A percentile compares a stretch with the other conserved stretches of the same genome.
phyloP scores from a whole-genome alignment of 306 rosid genomes.

The Canavalia ensiformis region DNA sequence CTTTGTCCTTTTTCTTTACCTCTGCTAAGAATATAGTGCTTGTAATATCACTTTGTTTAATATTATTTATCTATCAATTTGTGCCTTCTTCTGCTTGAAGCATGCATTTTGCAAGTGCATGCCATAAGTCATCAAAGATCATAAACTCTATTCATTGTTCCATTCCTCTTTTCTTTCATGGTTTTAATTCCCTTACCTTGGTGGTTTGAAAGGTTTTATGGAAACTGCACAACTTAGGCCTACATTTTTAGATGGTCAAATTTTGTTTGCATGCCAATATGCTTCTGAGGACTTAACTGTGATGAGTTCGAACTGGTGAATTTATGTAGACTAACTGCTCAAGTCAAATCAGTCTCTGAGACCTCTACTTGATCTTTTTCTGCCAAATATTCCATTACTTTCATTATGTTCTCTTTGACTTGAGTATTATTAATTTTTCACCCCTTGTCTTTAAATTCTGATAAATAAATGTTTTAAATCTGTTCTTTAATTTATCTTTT shows the following conservation, averaged over 20 bases:
- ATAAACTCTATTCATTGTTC: constrained; percentile 32
- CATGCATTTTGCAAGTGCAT: constrained; percentile 32
- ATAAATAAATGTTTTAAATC: neutral
- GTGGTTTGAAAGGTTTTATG: constrained; percentile 24
- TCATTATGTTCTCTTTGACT: constrained; percentile 25
- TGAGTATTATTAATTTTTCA: neutral
- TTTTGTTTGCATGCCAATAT: constrained; percentile 30
- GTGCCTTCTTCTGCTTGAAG: constrained; percentile 33
- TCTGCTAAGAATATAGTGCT: constrained; percentile 29
- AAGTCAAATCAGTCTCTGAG: constrained; percentile 8
- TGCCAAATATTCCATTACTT: constrained; percentile 10
- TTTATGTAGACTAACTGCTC: constrained; percentile 5
- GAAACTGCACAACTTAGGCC: constrained; percentile 35
- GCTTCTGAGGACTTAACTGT: constrained; percentile 25
- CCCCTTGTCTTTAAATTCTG: neutral
- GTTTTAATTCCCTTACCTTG: constrained; percentile 26
- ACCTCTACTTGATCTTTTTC: constrained; percentile 5
- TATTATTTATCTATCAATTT: constrained; percentile 37
- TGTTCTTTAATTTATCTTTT: constrained; percentile 3
- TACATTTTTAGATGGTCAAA: constrained; percentile 32
- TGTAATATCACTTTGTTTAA: constrained; percentile 23
- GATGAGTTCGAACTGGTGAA: constrained; percentile 30
- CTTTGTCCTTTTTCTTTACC: constrained; percentile 19
- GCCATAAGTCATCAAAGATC: constrained; percentile 20
- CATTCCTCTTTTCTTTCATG: constrained; percentile 30